Evolutionary conservation across 768 basidiomycete species (phyloP).

Genomic region (Roridomyces roridus): DNA sequence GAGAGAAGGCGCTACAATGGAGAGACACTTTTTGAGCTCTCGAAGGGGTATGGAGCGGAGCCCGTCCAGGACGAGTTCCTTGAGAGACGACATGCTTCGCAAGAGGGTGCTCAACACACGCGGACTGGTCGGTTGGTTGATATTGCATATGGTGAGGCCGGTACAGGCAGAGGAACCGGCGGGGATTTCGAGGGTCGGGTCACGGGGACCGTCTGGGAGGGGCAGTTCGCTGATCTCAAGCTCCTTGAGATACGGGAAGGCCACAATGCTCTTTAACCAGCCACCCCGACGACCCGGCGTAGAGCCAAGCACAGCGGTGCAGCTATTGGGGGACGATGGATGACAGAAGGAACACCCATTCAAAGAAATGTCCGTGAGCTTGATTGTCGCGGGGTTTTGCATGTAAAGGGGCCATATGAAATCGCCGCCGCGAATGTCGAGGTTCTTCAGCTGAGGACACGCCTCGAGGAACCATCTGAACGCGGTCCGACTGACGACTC

Average conservation of each 20-base stretch:
- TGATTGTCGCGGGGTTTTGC: slow-evolving; percentile 2
- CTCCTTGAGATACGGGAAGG: slow-evolving; percentile 21
- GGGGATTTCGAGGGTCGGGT: background rate
- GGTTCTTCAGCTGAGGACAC: slow-evolving; percentile 15
- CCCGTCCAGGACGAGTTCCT: slow-evolving; percentile 20
- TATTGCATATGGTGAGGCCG: slow-evolving; percentile 12
- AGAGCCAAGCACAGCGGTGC: background rate
- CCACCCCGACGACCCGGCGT: background rate
- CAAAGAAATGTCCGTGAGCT: slow-evolving; percentile 14
- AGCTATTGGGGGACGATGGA: background rate
- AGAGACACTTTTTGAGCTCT: slow-evolving; percentile 13
- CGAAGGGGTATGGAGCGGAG: background rate
- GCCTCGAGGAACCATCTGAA: slow-evolving; percentile 21
- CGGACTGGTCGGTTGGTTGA: background rate
- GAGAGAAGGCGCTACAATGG: slow-evolving; percentile 2
- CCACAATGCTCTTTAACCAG: slow-evolving; percentile 19
- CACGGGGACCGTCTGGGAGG: background rate
- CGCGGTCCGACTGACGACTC: slow-evolving; percentile 14
- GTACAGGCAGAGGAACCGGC: slow-evolving; percentile 13
- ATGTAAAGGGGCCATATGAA: slow-evolving; percentile 11
- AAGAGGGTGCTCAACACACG: slow-evolving; percentile 4
- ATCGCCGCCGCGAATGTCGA: slow-evolving; percentile 8
- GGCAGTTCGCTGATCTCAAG: slow-evolving; percentile 6
- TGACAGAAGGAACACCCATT: slow-evolving; percentile 4
- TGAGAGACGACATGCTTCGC: slow-evolving; percentile 14